phyloP scores from a whole-genome alignment of 1,284 basidiomycete genomes.

The Tilletia setariae region DNA sequence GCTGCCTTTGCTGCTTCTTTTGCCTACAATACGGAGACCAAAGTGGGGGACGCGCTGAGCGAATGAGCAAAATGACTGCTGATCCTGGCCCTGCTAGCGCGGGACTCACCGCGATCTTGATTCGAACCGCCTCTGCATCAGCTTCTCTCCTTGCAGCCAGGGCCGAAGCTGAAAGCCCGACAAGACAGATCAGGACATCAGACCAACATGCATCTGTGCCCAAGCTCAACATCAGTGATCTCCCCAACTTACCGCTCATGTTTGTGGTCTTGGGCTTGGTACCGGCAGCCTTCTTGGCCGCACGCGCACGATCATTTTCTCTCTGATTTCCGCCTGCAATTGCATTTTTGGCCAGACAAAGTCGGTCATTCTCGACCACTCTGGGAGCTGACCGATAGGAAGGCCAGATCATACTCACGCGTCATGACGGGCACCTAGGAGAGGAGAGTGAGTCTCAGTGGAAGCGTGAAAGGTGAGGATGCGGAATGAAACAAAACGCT shows the following conservation, averaged over 20 bases:
- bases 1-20: conserved; percentile 12
- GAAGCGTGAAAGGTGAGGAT: too few relatives aligned
- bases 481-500: too few relatives aligned
- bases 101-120: conserved; percentile 1
- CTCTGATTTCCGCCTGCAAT: conserved; percentile 7
- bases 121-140: neutral
- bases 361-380: too few relatives aligned
- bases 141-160: neutral
- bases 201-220: neutral
- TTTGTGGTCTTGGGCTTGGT: conserved; percentile 4
- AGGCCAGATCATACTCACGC: neutral
- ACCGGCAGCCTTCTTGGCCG: conserved; percentile 4
- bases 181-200: neutral
- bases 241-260: neutral
- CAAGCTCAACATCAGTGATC: neutral
- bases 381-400: too few relatives aligned
- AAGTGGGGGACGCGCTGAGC: too few relatives aligned
- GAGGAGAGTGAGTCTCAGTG: too few relatives aligned
- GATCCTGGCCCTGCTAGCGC: too few relatives aligned
- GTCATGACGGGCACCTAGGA: neutral
- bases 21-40: neutral
- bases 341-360: neutral
- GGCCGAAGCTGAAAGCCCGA: neutral
- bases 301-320: conserved; percentile 4
- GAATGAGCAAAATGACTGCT: too few relatives aligned